Percentiles rank a stretch among this genome's conserved stretches.
Evolutionary conservation across 1,284 basidiomycete species (phyloP).

Genomic region (Cutaneotrichosporon dermatis): DNA sequence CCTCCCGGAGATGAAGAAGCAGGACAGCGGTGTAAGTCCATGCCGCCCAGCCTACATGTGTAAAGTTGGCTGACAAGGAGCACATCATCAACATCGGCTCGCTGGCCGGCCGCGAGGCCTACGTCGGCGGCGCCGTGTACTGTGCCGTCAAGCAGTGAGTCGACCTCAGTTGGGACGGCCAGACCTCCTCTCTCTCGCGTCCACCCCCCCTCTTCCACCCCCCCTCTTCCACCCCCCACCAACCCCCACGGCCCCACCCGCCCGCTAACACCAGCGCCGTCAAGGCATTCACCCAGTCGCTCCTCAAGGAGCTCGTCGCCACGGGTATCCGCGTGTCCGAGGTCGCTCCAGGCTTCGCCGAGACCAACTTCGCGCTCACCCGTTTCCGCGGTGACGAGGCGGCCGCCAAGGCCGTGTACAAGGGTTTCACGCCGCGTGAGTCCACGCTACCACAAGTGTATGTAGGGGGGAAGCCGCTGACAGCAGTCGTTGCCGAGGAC

Average conservation of each 20-base stretch:
- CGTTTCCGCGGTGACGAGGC: conserved; percentile 74
- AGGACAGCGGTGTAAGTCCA: conserved; percentile 62
- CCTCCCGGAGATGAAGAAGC: conserved; percentile 72
- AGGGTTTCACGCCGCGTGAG: conserved; percentile 72
- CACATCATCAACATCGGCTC: conserved; percentile 93
- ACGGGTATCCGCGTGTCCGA: conserved; percentile 84
- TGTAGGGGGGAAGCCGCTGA: too few species aligned
- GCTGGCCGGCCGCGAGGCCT: conserved; percentile 80
- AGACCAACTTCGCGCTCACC: conserved; percentile 63
- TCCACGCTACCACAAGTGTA: conserved; percentile 19
- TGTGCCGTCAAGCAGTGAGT: conserved; percentile 33
- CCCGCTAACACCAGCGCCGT: conserved; percentile 57
- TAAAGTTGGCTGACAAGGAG: background rate
- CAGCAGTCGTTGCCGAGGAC: conserved; percentile 66
- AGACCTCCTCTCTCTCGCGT: too few species aligned
- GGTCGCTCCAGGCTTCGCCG: conserved; percentile 67
- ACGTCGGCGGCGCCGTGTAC: conserved; percentile 67
- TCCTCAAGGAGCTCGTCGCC: conserved; percentile 76
- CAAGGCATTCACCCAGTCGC: conserved; percentile 72
- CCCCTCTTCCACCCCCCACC: too few species aligned
- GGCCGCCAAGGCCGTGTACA: conserved; percentile 77
- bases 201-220: too few species aligned
- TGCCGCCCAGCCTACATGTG: too few species aligned
- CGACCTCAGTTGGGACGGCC: too few species aligned
- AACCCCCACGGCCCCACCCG: too few species aligned